A percentile compares a stretch with the other conserved stretches of the same genome.
Evolutionary conservation across 192 early-diverging fungal genomes (phyloP).

Genomic region (Gonapodya sp.): DNA sequence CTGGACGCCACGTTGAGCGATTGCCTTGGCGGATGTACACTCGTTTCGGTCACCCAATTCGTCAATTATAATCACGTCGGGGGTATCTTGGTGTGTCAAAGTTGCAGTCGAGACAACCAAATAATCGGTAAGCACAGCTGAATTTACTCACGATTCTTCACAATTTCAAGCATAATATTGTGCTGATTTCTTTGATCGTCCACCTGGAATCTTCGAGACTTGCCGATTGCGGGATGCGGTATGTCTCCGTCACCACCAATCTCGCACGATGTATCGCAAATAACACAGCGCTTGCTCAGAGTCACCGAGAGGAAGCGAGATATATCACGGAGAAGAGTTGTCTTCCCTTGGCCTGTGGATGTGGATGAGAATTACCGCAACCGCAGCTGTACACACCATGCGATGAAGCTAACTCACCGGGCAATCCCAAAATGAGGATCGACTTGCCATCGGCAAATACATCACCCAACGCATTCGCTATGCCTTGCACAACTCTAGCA

Average conservation of each 20-base stretch:
- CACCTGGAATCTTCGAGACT: slow-evolving; percentile 1
- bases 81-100: neutral
- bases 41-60: neutral
- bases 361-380: neutral
- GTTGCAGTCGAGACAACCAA: neutral
- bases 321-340: slow-evolving; percentile 5
- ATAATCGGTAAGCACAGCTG: neutral
- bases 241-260: slow-evolving; percentile 10
- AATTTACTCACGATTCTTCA: slow-evolving; percentile 6
- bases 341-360: slow-evolving; percentile 5
- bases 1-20: slow-evolving; percentile 3
- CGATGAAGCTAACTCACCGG: neutral
- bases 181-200: neutral
- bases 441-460: neutral
- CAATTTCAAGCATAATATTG: slow-evolving; percentile 9
- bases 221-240: neutral
- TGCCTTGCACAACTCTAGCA: slow-evolving; percentile 1
- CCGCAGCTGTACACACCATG: neutral
- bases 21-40: slow-evolving; percentile 5
- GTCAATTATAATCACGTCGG: slow-evolving; percentile 5
- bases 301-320: neutral
- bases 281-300: neutral
- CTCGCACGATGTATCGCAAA: neutral
- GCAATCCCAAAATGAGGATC: slow-evolving; percentile 1
- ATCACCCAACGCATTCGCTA: slow-evolving; percentile 3